Conservation (phyloP, 805 yeast species). For the Candida montana region DNA sequence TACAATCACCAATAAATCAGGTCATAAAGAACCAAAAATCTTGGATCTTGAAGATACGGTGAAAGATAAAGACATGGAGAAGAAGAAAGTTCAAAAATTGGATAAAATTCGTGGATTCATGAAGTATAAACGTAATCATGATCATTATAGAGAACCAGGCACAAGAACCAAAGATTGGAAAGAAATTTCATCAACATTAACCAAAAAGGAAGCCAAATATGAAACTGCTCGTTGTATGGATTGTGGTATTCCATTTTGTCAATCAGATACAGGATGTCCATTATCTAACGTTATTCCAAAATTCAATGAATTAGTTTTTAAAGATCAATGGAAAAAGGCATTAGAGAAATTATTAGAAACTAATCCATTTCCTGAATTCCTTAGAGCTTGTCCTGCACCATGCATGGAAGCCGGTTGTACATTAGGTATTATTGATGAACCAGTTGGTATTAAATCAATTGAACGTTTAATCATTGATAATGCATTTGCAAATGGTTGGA, state of each 20-base stretch:
- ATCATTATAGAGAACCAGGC: constrained; percentile 74
- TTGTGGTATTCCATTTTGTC: constrained; percentile 99
- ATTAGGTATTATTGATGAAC: constrained; percentile 86
- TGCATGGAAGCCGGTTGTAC: constrained; percentile 93
- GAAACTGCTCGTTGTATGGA: constrained; percentile 99
- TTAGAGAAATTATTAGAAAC: constrained; percentile 89
- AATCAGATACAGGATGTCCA: constrained; percentile 97
- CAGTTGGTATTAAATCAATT: constrained; percentile 94
- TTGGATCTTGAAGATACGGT: constrained; percentile 88
- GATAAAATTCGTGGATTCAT: constrained; percentile 88
- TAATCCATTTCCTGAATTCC: constrained; percentile 97
- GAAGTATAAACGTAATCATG: constrained; percentile 87
- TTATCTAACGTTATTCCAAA: constrained; percentile 95
- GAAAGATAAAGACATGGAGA: constrained; percentile 59
- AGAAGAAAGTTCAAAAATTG: constrained; percentile 56
- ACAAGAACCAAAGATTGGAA: constrained; percentile 86
- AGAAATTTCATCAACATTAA: constrained; percentile 74
- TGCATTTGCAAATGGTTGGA: constrained; percentile 97
- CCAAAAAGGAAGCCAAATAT: constrained; percentile 78
- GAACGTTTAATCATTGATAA: constrained; percentile 95
- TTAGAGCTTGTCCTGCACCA: constrained; percentile 98
- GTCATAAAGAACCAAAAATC: constrained; percentile 69
- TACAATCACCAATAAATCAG: constrained; percentile 27
- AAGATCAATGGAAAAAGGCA: constrained; percentile 93
- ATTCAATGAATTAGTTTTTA: constrained; percentile 94